These are phyloP conservation scores for Gossypium raimondii DNA, from an alignment of 345 rosid genomes.

Conservation along the genomic window DNA sequence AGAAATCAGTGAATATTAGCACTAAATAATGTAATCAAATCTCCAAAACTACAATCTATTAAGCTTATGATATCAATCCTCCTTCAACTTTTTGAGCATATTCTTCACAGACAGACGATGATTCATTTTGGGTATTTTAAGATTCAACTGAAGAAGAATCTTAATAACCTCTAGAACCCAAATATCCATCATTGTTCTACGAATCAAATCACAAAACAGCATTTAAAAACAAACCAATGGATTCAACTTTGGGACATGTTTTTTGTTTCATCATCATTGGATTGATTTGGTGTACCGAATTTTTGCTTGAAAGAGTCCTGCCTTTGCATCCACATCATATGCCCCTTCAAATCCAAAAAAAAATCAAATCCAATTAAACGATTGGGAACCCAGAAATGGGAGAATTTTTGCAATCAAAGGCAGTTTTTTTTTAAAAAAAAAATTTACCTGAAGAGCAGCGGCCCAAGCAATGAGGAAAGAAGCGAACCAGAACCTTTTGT, in stretches of 20 bases:
- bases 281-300: conserved; percentile 35
- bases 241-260: conserved; percentile 13
- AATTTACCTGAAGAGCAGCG: conserved; percentile 77
- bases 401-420: background rate
- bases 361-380: background rate
- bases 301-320: conserved; percentile 80
- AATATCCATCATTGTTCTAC: background rate
- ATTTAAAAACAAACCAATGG: background rate
- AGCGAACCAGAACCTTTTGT: conserved; percentile 84
- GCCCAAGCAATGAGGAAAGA: conserved; percentile 81
- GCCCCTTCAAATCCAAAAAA: conserved; percentile 47
- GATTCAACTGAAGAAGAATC: background rate
- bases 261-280: conserved; percentile 20
- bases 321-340: conserved; percentile 85
- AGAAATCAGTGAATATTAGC: background rate
- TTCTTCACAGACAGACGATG: background rate
- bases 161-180: background rate
- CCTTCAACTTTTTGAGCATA: background rate
- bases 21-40: too few relatives aligned
- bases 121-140: background rate
- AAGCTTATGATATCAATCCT: background rate
- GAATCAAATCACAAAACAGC: background rate
- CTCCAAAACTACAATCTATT: background rate
- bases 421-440: background rate
- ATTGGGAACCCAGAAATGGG: background rate